These are phyloP conservation scores for Allium cepa DNA, from an alignment of 106 monocot species.

Conservation along the genomic window DNA sequence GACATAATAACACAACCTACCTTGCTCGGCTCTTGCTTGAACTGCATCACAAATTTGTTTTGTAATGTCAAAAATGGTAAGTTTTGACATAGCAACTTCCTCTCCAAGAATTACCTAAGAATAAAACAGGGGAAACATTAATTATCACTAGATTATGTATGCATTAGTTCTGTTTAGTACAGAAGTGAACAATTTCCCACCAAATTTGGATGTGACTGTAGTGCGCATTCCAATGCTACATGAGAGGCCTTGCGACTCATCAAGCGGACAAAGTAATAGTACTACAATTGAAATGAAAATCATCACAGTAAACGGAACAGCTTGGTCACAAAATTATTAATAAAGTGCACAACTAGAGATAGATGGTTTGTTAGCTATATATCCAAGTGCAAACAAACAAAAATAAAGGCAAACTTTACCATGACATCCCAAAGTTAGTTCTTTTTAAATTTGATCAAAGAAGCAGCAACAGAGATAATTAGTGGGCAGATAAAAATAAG, in stretches of 20 bases:
- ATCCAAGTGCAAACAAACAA: too few species aligned
- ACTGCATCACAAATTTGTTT: slow-evolving; percentile 67
- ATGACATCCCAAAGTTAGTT: too few species aligned
- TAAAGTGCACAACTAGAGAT: too few species aligned
- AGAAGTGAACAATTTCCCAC: slow-evolving; percentile 6
- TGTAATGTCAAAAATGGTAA: slow-evolving; percentile 61
- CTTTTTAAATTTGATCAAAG: too few species aligned
- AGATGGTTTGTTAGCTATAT: too few species aligned
- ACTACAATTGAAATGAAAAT: slow-evolving; percentile 25
- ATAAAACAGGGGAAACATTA: neutral
- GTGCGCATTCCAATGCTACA: slow-evolving; percentile 62
- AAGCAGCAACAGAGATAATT: too few species aligned
- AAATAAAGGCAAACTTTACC: too few species aligned
- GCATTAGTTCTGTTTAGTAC: neutral
- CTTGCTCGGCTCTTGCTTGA: slow-evolving; percentile 58
- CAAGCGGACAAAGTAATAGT: slow-evolving; percentile 60
- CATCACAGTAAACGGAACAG: neutral
- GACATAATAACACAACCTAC: slow-evolving; percentile 6
- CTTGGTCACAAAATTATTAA: too few species aligned
- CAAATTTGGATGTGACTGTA: slow-evolving; percentile 68
- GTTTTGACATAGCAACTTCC: slow-evolving; percentile 48
- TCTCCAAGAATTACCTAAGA: slow-evolving; percentile 54
- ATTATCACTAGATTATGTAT: too few species aligned
- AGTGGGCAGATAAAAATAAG: too few species aligned
- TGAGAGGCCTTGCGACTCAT: slow-evolving; percentile 72